Evolutionary conservation across 257 asterid species (phyloP), one percentile per base, ranked within the genome.

Genomic region (Oldenlandia corymbosa): DNA sequence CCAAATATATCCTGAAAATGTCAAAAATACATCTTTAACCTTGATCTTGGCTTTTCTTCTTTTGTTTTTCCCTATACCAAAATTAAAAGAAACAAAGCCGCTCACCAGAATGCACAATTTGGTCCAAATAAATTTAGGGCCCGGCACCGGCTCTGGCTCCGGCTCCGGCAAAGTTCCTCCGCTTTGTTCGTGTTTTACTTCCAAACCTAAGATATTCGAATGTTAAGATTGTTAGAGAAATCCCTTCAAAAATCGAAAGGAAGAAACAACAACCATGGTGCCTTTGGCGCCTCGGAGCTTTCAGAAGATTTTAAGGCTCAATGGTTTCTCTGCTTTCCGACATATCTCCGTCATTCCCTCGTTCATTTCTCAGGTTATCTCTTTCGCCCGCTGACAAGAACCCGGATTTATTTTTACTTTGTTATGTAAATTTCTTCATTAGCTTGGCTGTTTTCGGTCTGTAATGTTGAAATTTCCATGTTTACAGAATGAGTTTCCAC

Each of bases 401-500:
- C 20, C 23, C 27, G 6, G 7, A 23, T 37, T 28, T 34, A 47
- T 21, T 0, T 9, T 62, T 7, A 21, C 31, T 36, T 49, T 20
- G 28, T 34, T 21, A 48, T 28, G 23, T 5, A 3, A 3, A 41
- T 41, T 41, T 4, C 11, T 41, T 10, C 45, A 1, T 5, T 41
- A 42, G 58, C 34, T 31, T 17, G 61, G 17, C 4, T 4, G 39
- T 34, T 12, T 46, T 17, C 17, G 18, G n/a, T 67, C 21, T 48
- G 2, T 45, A 10, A 14, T 14, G 50, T 28, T 52, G 7, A 27
- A 17, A n/a, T 49, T 7, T 49, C 12, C 21, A 11, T 13, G 62
- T 62, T 59, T 59, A 23, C 82, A 91, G 96, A 68, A 62, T 76
- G 72, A 70, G 47, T 67, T 67, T 72, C 53, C 66, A 51, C 72